phyloP scores from a whole-genome alignment of 1,139 yeast species.

The Candida glucosophila region DNA sequence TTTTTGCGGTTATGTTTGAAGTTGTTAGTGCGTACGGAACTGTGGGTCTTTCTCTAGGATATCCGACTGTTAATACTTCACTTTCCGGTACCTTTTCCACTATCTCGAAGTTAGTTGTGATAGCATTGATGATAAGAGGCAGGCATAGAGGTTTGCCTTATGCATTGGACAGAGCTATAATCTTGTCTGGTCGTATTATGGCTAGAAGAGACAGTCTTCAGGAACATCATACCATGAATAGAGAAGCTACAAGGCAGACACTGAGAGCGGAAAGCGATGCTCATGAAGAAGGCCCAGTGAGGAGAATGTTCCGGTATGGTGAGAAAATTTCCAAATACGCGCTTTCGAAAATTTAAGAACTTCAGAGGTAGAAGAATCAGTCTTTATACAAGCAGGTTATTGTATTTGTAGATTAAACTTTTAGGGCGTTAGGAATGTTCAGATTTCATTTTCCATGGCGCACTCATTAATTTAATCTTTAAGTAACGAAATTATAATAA shows the following conservation, averaged over 20 bases:
- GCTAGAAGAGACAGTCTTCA: constrained; percentile 60
- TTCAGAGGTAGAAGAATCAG: too few relatives aligned
- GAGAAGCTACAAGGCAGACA: constrained; percentile 25
- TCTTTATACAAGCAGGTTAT: too few relatives aligned
- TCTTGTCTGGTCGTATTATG: constrained; percentile 70
- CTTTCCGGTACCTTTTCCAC: constrained; percentile 64
- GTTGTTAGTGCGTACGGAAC: constrained; percentile 94
- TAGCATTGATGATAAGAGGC: constrained; percentile 89
- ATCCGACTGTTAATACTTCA: constrained; percentile 57
- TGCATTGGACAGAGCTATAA: constrained; percentile 86
- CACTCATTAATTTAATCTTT: too few relatives aligned
- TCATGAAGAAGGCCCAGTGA: background rate
- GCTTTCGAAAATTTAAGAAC: too few relatives aligned
- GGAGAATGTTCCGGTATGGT: too few relatives aligned
- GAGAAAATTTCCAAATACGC: too few relatives aligned
- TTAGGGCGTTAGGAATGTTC: too few relatives aligned
- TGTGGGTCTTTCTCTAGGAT: constrained; percentile 86
- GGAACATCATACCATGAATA: constrained; percentile 43
- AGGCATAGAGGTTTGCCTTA: constrained; percentile 96
- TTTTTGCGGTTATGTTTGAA: constrained; percentile 76
- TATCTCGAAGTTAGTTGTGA: constrained; percentile 73
- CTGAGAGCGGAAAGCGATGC: constrained; percentile 15
- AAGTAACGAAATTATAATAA: too few relatives aligned
- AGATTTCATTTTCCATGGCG: too few relatives aligned
- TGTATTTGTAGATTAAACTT: too few relatives aligned